Evolutionary conservation across 305 asterid genomes (phyloP).

Genomic region (Fraxinus baroniana): DNA sequence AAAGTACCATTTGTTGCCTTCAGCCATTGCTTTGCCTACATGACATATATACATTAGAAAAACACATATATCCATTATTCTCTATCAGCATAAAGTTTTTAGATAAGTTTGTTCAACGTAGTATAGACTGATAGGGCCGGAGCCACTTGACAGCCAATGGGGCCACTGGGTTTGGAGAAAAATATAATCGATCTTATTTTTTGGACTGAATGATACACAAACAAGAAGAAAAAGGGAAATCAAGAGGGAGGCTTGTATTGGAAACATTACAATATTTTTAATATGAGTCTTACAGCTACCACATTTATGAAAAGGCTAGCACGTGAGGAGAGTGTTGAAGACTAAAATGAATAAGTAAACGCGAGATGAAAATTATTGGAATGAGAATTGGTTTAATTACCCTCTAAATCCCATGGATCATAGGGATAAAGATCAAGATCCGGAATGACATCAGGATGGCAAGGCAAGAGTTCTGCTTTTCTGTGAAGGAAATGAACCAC

Average conservation of each 20-base stretch:
- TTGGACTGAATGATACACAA: background rate
- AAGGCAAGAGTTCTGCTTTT: constrained; percentile 69
- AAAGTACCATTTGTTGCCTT: constrained; percentile 87
- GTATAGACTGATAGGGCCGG: background rate
- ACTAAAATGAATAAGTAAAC: background rate
- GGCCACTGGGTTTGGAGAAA: background rate
- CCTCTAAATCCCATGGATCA: constrained; percentile 92
- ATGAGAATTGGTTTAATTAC: constrained; percentile 27
- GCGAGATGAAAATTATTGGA: background rate
- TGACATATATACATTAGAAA: background rate
- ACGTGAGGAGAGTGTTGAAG: background rate
- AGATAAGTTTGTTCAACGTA: background rate
- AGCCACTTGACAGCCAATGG: background rate
- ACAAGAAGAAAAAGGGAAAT: background rate
- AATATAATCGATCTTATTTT: background rate
- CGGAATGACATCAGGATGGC: constrained; percentile 91
- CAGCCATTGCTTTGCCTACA: constrained; percentile 92
- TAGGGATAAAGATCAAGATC: constrained; percentile 87
- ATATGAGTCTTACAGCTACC: background rate
- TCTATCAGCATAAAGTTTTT: background rate
- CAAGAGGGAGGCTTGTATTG: background rate
- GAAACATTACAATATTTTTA: background rate
- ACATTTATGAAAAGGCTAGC: background rate
- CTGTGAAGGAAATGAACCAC: constrained; percentile 96
- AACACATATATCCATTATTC: background rate